Percentiles rank a stretch among this genome's conserved stretches.
These are phyloP conservation scores for Zizania palustris DNA, from an alignment of 202 grass and related monocot species.

Conservation along the genomic window DNA sequence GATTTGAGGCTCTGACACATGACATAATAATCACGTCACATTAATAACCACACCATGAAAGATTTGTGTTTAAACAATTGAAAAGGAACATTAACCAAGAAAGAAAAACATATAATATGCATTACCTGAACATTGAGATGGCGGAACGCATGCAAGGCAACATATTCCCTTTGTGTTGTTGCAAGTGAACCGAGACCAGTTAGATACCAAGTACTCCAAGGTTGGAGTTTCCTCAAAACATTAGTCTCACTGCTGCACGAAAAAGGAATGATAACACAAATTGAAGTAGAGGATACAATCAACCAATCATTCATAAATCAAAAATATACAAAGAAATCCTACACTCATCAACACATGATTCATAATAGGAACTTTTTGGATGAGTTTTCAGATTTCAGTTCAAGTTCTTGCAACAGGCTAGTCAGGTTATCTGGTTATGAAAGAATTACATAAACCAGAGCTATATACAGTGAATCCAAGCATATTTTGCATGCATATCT, in stretches of 20 bases:
- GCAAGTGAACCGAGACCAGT: conserved; percentile 90
- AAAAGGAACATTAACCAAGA: conserved; percentile 21
- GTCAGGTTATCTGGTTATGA: neutral
- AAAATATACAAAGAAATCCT: conserved; percentile 5
- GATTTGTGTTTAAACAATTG: conserved; percentile 29
- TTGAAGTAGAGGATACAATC: neutral
- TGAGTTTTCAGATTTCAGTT: neutral
- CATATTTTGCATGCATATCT: neutral
- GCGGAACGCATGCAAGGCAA: conserved; percentile 93
- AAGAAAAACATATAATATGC: conserved; percentile 28
- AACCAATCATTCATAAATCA: conserved; percentile 25
- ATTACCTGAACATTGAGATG: conserved; percentile 84
- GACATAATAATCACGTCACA: conserved; percentile 99
- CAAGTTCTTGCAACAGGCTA: conserved; percentile 3
- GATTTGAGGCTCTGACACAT: conserved; percentile 89
- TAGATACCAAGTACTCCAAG: conserved; percentile 78
- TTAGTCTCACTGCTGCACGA: conserved; percentile 60
- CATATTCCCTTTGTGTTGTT: conserved; percentile 95
- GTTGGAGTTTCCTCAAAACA: conserved; percentile 84
- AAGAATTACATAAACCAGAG: conserved; percentile 24
- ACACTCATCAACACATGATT: neutral
- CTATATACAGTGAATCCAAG: conserved; percentile 6
- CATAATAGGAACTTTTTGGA: conserved; percentile 1
- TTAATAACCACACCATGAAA: too few species aligned
- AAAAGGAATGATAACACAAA: conserved; percentile 13